Conservation (phyloP, 495 filamentous ascomycete genomes). For the Neurospora sp. region DNA sequence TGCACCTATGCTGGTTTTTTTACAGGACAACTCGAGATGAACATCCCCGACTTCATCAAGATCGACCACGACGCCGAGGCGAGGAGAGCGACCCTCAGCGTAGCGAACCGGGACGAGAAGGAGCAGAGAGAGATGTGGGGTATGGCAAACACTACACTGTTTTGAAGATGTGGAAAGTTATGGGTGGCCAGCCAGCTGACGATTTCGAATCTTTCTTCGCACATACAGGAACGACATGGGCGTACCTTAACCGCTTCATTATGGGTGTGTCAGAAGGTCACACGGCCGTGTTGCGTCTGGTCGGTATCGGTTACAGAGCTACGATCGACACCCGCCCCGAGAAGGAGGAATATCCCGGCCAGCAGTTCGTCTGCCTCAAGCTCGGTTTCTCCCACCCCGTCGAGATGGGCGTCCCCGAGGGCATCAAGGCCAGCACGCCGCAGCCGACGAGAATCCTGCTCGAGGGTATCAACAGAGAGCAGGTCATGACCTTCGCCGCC, state of each 20-base stretch:
- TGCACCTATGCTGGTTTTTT: neutral
- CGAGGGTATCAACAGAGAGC: conserved; percentile 75
- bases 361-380: conserved; percentile 84
- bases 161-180: neutral
- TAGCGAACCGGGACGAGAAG: conserved; percentile 51
- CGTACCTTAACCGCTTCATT: conserved; percentile 81
- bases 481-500: conserved; percentile 83
- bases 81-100: conserved; percentile 52
- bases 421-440: conserved; percentile 79
- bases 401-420: conserved; percentile 70
- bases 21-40: conserved; percentile 58
- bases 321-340: conserved; percentile 74
- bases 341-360: conserved; percentile 59
- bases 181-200: neutral
- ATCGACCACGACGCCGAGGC: conserved; percentile 52
- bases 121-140: conserved; percentile 97
- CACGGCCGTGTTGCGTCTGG: conserved; percentile 79
- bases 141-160: conserved; percentile 33
- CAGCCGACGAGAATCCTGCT: conserved; percentile 90
- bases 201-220: neutral
- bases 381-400: conserved; percentile 94
- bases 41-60: conserved; percentile 60
- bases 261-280: conserved; percentile 94
- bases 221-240: conserved; percentile 69
- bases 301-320: conserved; percentile 95